A percentile compares a stretch with the other conserved stretches of the same genome.
Conservation (phyloP, 208 protist genomes). For the Acanthamoeba culbertsoni region DNA sequence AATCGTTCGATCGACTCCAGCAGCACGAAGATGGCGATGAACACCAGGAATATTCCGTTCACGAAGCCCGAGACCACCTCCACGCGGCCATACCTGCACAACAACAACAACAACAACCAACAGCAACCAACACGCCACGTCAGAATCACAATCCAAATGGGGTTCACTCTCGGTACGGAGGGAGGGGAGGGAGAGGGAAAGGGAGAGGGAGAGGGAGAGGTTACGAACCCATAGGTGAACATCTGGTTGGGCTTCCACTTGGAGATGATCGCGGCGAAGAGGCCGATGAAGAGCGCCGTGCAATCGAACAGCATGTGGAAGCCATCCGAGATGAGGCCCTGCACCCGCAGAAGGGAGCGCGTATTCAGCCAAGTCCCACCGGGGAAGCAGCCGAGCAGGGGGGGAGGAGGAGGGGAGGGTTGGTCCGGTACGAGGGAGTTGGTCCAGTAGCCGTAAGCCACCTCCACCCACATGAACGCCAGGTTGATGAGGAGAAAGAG, state of each 20-base stretch:
- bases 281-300: constrained; percentile 91
- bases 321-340: constrained; percentile 93
- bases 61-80: constrained; percentile 85
- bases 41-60: constrained; percentile 84
- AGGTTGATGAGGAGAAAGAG: constrained; percentile 79
- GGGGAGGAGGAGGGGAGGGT: background rate
- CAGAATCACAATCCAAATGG: background rate
- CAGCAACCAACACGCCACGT: background rate
- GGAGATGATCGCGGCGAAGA: constrained; percentile 90
- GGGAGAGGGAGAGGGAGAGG: background rate
- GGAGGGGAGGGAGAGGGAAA: constrained; percentile 1
- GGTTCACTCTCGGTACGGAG: too few species aligned
- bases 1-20: constrained; percentile 79
- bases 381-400: background rate
- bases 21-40: constrained; percentile 82
- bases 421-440: constrained; percentile 77
- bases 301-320: constrained; percentile 98
- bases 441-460: constrained; percentile 84
- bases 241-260: constrained; percentile 84
- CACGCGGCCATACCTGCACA: constrained; percentile 77
- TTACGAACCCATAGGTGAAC: constrained; percentile 85
- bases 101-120: background rate
- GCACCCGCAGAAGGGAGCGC: background rate
- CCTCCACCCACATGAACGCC: constrained; percentile 82
- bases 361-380: background rate